Evolutionary conservation across 306 rosid genomes (phyloP).

Genomic region (Cucurbita pepo): DNA sequence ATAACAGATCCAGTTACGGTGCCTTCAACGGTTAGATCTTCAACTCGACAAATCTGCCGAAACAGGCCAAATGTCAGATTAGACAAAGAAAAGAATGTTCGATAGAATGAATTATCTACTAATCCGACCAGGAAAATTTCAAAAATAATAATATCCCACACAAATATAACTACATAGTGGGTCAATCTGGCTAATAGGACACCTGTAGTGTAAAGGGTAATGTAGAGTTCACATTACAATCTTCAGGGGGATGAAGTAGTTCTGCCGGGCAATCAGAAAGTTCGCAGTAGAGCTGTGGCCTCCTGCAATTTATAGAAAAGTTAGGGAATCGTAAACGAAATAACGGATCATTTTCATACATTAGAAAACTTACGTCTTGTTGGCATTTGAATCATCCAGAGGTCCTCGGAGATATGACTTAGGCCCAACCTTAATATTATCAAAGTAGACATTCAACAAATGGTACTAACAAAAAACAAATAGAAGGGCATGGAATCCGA

Average conservation of each 20-base stretch:
- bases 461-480: not conserved
- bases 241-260: constrained; percentile 91
- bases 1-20: constrained; percentile 70
- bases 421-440: constrained; percentile 54
- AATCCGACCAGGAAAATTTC: constrained; percentile 12
- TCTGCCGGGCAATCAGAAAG: constrained; percentile 66
- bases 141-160: not conserved
- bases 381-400: constrained; percentile 30
- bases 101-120: not conserved
- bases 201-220: constrained; percentile 97
- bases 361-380: constrained; percentile 36
- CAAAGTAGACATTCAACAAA: constrained; percentile 16
- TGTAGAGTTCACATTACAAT: constrained; percentile 89
- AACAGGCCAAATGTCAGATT: constrained; percentile 15
- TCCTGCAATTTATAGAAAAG: constrained; percentile 28
- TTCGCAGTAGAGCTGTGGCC: constrained; percentile 54
- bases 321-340: not conserved
- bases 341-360: not conserved
- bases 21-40: constrained; percentile 62
- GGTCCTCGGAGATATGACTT: constrained; percentile 86
- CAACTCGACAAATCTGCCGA: constrained; percentile 86
- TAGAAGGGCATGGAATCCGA: not conserved
- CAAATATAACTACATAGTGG: constrained; percentile 21
- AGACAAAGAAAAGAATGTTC: constrained; percentile 6
- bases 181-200: constrained; percentile 22